Base-by-base conservation (phyloP, 1,139 yeast genomes). In the Arxiozyma bovina region DNA sequence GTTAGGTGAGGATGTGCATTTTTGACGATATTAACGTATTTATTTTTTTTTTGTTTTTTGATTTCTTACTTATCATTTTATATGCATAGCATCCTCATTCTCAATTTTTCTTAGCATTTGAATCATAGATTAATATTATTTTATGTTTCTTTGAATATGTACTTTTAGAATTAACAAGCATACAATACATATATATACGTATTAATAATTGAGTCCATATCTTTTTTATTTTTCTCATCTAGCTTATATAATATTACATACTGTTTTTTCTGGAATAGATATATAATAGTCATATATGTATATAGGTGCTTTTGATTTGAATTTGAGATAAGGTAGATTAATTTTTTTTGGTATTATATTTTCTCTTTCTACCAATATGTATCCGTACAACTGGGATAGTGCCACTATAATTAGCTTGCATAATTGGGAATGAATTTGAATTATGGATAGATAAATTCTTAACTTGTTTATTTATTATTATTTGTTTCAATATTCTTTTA, bases 371-470 rank as follows among this genome's bases (percentile, higher is more conserved):
- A 17, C 61, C 57, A 25, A 64, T 63, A 50, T 71, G 66, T 53
- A 73, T 61, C 53, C 70, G 64, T 54, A 78, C 74, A 0, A 89
- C 89, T 1, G 96, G 97, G 63, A 90, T 76, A 1, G 86, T 78
- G 53, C 98, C 98, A 47, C 79, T 74, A 64, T 87, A 90, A 61
- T 85, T 88, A 21, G 84, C 79, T 64, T 83, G 81, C 55, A 87
- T 75, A 0, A 87, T 85, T 0, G 96, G 96, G 48, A 90, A 62
- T 1, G 64, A 62, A 45, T 57, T 62, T 45, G 64, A 73, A 54
- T 58, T 61, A 44, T 61, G 58, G 30, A 66, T 58, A n/a, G 72
- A 71, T 1, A 68, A 50, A 11, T 53, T 53, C 11, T 47, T 21
- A 4, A 62, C 54, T 45, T 65, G 62, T 48, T 66, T 62, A 6